Evolutionary conservation across 768 basidiomycete genomes (phyloP).

Genomic region (Brasilioporus rufonigricans): DNA sequence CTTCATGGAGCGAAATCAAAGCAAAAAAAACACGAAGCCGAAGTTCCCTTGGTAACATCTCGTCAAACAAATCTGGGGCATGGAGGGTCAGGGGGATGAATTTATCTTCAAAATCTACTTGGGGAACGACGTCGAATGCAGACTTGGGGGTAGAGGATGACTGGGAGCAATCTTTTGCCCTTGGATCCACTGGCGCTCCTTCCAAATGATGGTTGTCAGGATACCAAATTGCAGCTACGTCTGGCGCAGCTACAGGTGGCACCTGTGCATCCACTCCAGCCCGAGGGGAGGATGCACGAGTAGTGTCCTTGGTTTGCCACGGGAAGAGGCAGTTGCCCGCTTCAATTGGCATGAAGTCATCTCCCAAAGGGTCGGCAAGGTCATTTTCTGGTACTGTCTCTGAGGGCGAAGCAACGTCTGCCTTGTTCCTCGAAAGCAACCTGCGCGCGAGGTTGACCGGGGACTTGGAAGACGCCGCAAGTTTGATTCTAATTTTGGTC

Average conservation of each 20-base stretch:
- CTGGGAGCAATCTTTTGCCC: constrained; percentile 56
- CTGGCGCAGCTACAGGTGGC: constrained; percentile 2
- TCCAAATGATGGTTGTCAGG: constrained; percentile 18
- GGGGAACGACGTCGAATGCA: constrained; percentile 57
- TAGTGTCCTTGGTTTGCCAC: constrained; percentile 39
- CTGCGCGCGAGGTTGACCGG: constrained; percentile 56
- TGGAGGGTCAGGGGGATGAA: constrained; percentile 47
- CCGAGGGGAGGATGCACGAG: constrained; percentile 11
- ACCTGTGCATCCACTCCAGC: constrained; percentile 16
- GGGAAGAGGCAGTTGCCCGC: constrained; percentile 39
- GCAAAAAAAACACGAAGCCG: constrained; percentile 56
- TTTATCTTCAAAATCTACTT: constrained; percentile 42
- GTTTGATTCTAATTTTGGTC: constrained; percentile 46
- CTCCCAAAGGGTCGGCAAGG: constrained; percentile 6
- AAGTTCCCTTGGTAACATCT: constrained; percentile 68
- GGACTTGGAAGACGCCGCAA: constrained; percentile 39
- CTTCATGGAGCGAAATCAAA: constrained; percentile 57
- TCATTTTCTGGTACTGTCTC: constrained; percentile 3
- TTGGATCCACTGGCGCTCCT: constrained; percentile 26
- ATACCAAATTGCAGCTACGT: constrained; percentile 10
- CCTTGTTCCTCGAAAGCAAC: constrained; percentile 46
- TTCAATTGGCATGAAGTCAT: constrained; percentile 26
- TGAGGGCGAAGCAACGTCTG: constrained; percentile 15
- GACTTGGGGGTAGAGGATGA: constrained; percentile 65
- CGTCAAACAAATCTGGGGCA: constrained; percentile 63